phyloP scores from a whole-genome alignment of 2,329 filamentous ascomycete genomes.

The Amesomyces nigricolor region DNA sequence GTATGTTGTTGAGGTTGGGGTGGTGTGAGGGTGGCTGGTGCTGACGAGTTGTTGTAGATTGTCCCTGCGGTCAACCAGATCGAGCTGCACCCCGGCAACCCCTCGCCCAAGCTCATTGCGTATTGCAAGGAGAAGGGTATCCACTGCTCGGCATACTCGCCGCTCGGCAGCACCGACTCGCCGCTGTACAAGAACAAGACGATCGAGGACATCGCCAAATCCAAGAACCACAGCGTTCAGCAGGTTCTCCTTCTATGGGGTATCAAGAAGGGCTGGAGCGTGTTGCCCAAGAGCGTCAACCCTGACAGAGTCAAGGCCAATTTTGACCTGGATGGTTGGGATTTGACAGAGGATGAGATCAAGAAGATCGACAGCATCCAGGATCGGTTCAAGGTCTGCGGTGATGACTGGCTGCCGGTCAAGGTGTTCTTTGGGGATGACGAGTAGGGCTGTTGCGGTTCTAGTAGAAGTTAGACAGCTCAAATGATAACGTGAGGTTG shows the following conservation, averaged over 20 bases:
- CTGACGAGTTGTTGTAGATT: slow-evolving; percentile 33
- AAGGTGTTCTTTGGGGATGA: slow-evolving; percentile 82
- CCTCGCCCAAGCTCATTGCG: slow-evolving; percentile 70
- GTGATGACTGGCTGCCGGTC: slow-evolving; percentile 66
- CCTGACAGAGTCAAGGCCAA: slow-evolving; percentile 69
- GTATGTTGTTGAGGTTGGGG: slow-evolving; percentile 32
- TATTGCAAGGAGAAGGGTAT: slow-evolving; percentile 70
- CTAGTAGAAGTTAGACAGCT: slow-evolving; percentile 4
- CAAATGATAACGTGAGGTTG: background rate
- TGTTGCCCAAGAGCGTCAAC: slow-evolving; percentile 81
- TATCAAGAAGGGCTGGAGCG: slow-evolving; percentile 71
- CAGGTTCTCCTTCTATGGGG: slow-evolving; percentile 79
- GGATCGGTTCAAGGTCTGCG: slow-evolving; percentile 78
- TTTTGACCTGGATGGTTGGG: slow-evolving; percentile 68
- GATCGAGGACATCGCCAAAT: slow-evolving; percentile 56
- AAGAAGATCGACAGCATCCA: slow-evolving; percentile 60
- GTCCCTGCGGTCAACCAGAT: slow-evolving; percentile 72
- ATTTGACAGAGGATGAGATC: slow-evolving; percentile 67
- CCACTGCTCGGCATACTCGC: slow-evolving; percentile 69
- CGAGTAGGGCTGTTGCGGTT: slow-evolving; percentile 44
- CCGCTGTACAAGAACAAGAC: slow-evolving; percentile 62
- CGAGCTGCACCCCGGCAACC: slow-evolving; percentile 75
- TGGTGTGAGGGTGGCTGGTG: background rate
- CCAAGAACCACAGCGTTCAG: slow-evolving; percentile 63
- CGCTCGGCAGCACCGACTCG: slow-evolving; percentile 65